Conservation (phyloP, 495 filamentous ascomycete species). For the Penicillium parvum region DNA sequence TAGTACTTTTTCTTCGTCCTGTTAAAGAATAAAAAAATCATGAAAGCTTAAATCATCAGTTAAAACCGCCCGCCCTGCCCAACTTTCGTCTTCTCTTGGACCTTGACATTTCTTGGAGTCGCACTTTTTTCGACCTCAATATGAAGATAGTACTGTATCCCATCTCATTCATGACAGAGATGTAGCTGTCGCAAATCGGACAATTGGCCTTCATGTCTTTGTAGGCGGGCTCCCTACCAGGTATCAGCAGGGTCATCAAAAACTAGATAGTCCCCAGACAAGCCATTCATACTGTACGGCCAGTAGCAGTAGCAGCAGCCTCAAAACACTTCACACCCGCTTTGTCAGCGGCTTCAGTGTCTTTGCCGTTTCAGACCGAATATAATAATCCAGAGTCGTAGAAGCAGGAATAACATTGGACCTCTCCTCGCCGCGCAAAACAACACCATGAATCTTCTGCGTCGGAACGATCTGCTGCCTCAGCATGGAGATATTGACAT, state of each 20-base stretch:
- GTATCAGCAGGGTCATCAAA: neutral
- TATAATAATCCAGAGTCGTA: conserved; percentile 52
- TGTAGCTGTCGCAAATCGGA: conserved; percentile 47
- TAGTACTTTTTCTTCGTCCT: too few species aligned
- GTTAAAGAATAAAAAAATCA: too few species aligned
- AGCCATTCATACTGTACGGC: conserved; percentile 47
- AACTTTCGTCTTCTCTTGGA: too few species aligned
- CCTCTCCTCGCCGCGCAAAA: conserved; percentile 39
- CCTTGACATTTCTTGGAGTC: too few species aligned
- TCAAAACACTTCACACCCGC: conserved; percentile 53
- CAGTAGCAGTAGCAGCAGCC: conserved; percentile 52
- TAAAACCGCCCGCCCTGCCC: too few species aligned
- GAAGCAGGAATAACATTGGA: conserved; percentile 52
- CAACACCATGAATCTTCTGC: conserved; percentile 43
- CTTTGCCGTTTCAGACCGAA: conserved; percentile 43
- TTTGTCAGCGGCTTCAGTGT: conserved; percentile 44
- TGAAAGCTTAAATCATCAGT: too few species aligned
- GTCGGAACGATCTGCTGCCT: conserved; percentile 53
- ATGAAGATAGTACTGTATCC: conserved; percentile 38
- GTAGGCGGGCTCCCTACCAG: conserved; percentile 41
- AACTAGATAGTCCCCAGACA: too few species aligned
- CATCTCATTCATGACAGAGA: conserved; percentile 45
- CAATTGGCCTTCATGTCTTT: conserved; percentile 49
- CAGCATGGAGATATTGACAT: conserved; percentile 56
- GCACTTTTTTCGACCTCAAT: conserved; percentile 35